Evolutionary conservation across 1,284 basidiomycete species (phyloP).

Genomic region (Sphagnurus paluster): DNA sequence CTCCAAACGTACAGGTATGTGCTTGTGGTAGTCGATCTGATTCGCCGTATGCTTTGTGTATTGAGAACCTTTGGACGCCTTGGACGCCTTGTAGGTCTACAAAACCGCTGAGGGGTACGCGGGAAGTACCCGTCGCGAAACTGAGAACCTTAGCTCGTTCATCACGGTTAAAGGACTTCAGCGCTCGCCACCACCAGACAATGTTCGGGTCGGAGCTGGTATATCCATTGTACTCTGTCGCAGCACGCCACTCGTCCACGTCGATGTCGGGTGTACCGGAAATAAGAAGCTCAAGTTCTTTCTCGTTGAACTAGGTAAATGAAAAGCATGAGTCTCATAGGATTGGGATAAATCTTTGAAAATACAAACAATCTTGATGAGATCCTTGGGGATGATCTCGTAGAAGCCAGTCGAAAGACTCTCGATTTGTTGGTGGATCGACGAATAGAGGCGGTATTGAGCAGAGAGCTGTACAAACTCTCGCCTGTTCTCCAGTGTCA

Average conservation of each 20-base stretch:
- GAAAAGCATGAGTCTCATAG: constrained; percentile 27
- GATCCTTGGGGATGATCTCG: constrained; percentile 90
- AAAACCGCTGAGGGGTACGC: constrained; percentile 94
- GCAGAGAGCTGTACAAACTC: constrained; percentile 95
- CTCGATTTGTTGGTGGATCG: constrained; percentile 97
- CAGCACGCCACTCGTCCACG: constrained; percentile 96
- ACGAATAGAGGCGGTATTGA: constrained; percentile 90
- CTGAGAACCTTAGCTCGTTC: constrained; percentile 95
- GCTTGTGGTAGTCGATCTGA: constrained; percentile 85
- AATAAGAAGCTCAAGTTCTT: constrained; percentile 97
- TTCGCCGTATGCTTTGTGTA: constrained; percentile 90
- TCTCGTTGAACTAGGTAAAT: constrained; percentile 84
- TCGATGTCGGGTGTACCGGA: constrained; percentile 99
- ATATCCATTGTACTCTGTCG: constrained; percentile 90
- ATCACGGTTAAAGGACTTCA: constrained; percentile 96
- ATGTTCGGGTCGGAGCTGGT: constrained; percentile 89
- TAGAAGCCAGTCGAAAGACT: constrained; percentile 91
- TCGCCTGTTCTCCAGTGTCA: constrained; percentile 94
- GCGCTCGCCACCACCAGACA: constrained; percentile 98
- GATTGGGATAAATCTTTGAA: background rate
- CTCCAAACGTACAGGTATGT: constrained; percentile 77
- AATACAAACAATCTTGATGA: constrained; percentile 70
- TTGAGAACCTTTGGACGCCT: constrained; percentile 94
- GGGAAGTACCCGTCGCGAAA: constrained; percentile 94
- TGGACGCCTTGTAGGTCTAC: constrained; percentile 92